A percentile compares a stretch with the other conserved stretches of the same genome.
phyloP scores from a whole-genome alignment of 1,139 yeast species.

The Taphrina deformans region DNA sequence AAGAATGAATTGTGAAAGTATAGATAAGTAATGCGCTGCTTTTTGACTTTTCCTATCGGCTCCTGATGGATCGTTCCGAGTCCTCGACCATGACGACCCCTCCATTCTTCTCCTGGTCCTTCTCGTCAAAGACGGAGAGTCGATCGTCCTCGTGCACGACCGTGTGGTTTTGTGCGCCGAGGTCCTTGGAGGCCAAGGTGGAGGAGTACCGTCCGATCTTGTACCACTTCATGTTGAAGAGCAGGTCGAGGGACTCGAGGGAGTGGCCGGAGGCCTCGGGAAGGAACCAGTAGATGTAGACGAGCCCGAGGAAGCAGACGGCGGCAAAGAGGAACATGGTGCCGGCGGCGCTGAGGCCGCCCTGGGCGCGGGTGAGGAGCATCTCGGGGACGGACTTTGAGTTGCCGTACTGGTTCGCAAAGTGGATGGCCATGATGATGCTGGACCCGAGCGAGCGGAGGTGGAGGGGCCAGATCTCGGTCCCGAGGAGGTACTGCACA shows the following conservation, averaged over 20 bases:
- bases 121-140: neutral
- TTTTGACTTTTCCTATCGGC: neutral
- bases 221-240: constrained; percentile 29
- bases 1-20: neutral
- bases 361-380: constrained; percentile 19
- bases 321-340: constrained; percentile 24
- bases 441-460: constrained; percentile 59
- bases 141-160: neutral
- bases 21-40: neutral
- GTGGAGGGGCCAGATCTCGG: constrained; percentile 57
- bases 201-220: constrained; percentile 15
- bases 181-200: neutral
- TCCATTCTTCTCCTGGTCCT: neutral
- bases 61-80: neutral
- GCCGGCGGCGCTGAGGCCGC: constrained; percentile 27
- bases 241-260: constrained; percentile 20
- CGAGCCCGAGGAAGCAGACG: constrained; percentile 28
- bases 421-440: constrained; percentile 59
- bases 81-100: constrained; percentile 10
- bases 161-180: neutral
- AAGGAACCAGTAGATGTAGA: constrained; percentile 29
- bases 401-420: constrained; percentile 54
- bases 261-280: constrained; percentile 30
- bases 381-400: constrained; percentile 26
- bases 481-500: constrained; percentile 54